Conservation (phyloP, 2,329 filamentous ascomycete species). For the Trichoderma lentiforme region DNA sequence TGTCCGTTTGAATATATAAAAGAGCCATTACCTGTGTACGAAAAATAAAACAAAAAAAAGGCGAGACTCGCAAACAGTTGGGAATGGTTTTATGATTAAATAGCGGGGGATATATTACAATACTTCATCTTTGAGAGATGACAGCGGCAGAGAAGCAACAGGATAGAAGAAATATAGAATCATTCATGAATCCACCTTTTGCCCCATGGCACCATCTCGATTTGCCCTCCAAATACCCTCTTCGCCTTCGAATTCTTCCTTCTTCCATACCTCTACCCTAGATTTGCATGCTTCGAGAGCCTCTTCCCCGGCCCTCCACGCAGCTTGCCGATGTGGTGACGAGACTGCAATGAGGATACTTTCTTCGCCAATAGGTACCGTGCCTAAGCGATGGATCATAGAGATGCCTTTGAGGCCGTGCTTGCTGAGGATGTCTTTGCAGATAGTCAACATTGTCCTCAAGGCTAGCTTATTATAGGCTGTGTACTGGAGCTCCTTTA, state of each 20-base stretch:
- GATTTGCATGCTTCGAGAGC: conserved; percentile 83
- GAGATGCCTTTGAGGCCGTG: conserved; percentile 70
- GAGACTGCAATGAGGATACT: conserved; percentile 88
- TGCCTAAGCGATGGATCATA: conserved; percentile 80
- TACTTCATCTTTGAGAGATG: neutral
- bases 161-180: neutral
- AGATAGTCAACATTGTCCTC: conserved; percentile 64
- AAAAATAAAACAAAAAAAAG: conserved; percentile 16
- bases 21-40: conserved; percentile 37
- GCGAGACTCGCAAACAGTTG: neutral
- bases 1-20: conserved; percentile 39
- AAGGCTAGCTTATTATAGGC: conserved; percentile 71
- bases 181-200: conserved; percentile 36
- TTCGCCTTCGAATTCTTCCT: conserved; percentile 77
- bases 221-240: conserved; percentile 87
- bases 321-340: conserved; percentile 75
- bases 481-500: conserved; percentile 71
- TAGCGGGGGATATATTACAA: neutral
- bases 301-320: conserved; percentile 86
- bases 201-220: conserved; percentile 64
- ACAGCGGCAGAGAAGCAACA: neutral
- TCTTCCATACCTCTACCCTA: conserved; percentile 91
- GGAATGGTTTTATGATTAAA: neutral
- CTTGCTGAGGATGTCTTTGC: conserved; percentile 51
- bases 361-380: conserved; percentile 86